Evolutionary conservation across 805 yeast species (phyloP).

Genomic region (Zygosaccharomyces bailii): DNA sequence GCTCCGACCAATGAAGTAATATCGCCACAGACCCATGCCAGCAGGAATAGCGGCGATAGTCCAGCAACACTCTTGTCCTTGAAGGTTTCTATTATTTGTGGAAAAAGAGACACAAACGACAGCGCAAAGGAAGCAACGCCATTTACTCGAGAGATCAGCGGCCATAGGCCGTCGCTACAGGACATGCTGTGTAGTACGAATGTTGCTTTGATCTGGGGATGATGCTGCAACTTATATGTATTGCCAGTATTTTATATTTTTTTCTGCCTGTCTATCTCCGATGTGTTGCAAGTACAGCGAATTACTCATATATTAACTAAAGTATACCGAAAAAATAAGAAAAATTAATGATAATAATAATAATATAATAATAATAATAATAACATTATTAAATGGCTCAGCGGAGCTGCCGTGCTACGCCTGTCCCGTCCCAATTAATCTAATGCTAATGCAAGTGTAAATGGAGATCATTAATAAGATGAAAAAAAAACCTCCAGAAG

Average conservation of each 20-base stretch:
- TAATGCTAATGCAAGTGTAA: neutral
- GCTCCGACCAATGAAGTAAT: constrained; percentile 64
- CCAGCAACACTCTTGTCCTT: constrained; percentile 58
- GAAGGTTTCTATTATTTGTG: constrained; percentile 56
- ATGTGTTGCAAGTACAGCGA: no score
- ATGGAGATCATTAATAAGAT: neutral
- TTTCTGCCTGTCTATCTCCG: no score
- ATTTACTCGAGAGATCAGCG: constrained; percentile 37
- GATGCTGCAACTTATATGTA: neutral
- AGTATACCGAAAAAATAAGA: neutral
- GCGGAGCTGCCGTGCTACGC: neutral
- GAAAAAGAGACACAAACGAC: constrained; percentile 50
- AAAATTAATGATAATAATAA: neutral
- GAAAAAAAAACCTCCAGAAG: neutral
- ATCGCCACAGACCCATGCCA: constrained; percentile 45
- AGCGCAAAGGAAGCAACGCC: constrained; percentile 46
- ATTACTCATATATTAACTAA: no score
- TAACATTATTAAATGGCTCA: neutral
- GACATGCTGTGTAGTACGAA: constrained; percentile 5
- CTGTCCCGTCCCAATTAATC: neutral
- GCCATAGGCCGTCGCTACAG: constrained; percentile 22
- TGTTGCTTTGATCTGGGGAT: neutral
- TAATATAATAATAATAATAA: neutral
- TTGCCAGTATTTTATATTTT: neutral
- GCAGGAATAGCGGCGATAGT: constrained; percentile 49